Conservation (phyloP, 78 protist species). For the Monosiga brevicollis region DNA sequence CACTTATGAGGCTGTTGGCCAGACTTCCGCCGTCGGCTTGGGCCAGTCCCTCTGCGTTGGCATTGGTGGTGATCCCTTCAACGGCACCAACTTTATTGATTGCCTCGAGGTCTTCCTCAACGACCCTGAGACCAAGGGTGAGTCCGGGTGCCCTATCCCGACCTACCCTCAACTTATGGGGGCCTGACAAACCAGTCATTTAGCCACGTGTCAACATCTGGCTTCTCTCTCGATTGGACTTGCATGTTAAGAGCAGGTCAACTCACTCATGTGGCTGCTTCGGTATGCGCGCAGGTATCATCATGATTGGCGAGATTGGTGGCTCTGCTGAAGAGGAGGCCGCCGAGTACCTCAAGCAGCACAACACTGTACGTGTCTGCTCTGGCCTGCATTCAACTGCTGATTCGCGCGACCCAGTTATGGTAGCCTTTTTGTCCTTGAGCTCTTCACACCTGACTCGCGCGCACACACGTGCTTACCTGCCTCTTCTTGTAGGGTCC, state of each 20-base stretch:
- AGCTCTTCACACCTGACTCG: background rate
- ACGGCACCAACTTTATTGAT: constrained; percentile 98
- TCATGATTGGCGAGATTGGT: constrained; percentile 98
- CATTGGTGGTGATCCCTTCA: constrained; percentile 99
- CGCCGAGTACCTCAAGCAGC: constrained; percentile 74
- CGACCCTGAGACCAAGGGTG: constrained; percentile 89
- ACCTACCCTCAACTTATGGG: no score
- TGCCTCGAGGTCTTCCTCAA: constrained; percentile 72
- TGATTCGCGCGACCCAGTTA: background rate
- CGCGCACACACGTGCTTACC: background rate
- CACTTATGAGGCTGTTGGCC: constrained; percentile 98
- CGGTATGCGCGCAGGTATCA: constrained; percentile 30
- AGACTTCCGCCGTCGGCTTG: constrained; percentile 90
- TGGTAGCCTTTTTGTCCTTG: background rate
- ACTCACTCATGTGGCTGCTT: background rate
- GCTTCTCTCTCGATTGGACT: no score
- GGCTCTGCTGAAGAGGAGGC: constrained; percentile 98
- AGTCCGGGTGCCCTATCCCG: no score
- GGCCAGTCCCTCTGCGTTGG: constrained; percentile 95
- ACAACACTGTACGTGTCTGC: constrained; percentile 18
- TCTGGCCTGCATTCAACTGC: background rate
- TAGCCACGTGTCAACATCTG: no score
- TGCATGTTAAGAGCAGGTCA: no score
- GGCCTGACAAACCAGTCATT: no score
- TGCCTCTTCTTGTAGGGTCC: background rate